A percentile compares a stretch with the other conserved stretches of the same genome.
Evolutionary conservation across 306 rosid species (phyloP).

Genomic region (Cicer yamashitae): DNA sequence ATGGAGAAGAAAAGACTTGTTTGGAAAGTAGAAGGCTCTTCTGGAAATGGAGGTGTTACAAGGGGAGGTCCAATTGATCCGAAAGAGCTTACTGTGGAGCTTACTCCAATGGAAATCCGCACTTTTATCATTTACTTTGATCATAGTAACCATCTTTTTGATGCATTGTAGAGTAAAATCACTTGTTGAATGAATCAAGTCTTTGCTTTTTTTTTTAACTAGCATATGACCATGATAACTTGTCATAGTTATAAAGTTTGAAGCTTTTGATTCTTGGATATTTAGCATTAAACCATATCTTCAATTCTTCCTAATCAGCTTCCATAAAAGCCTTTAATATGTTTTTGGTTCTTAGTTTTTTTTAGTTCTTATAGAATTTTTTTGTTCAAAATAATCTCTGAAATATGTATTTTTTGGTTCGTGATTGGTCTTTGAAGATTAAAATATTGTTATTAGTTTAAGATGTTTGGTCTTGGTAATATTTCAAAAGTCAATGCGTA

Average conservation of each 20-base stretch:
- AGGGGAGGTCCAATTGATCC: slow-evolving; percentile 87
- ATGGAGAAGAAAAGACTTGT: slow-evolving; percentile 82
- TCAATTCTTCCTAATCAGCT: neutral
- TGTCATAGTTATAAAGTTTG: neutral
- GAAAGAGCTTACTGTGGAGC: slow-evolving; percentile 70
- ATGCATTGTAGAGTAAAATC: slow-evolving; percentile 42
- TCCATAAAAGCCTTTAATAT: no score
- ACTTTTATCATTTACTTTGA: slow-evolving; percentile 64
- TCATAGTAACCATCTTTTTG: slow-evolving; percentile 39
- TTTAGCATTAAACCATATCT: neutral
- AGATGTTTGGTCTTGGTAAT: no score
- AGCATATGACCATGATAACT: slow-evolving; percentile 14
- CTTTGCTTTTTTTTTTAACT: slow-evolving; percentile 32
- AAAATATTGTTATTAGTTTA: no score
- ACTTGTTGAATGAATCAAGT: slow-evolving; percentile 28
- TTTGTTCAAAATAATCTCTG: no score
- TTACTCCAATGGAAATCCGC: slow-evolving; percentile 89
- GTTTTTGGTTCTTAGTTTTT: no score
- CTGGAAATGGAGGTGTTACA: slow-evolving; percentile 44
- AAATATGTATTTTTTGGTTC: no score
- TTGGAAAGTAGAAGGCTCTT: slow-evolving; percentile 77
- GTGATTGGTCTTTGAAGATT: no score
- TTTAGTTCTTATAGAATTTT: no score
- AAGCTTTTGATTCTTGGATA: neutral
- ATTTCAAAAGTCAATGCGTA: no score